A percentile compares a stretch with the other conserved stretches of the same genome.
phyloP scores from a whole-genome alignment of 306 rosid genomes.

The Sicyos edulis region DNA sequence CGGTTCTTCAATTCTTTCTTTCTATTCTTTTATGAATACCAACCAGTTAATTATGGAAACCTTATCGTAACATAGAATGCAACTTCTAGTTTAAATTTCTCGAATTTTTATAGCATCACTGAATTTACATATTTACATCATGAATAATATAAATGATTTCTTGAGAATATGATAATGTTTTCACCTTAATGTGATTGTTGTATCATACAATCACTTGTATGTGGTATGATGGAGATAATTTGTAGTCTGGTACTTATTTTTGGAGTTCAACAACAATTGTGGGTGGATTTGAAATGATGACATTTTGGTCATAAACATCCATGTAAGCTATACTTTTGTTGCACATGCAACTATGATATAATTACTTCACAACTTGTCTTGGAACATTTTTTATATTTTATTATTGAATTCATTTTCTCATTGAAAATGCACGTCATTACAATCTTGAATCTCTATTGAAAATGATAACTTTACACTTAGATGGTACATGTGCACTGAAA shows the following conservation, averaged over 20 bases:
- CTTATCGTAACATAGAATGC: not conserved
- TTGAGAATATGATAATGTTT: not conserved
- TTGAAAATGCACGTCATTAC: no score
- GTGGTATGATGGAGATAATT: not conserved
- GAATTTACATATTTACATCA: no score
- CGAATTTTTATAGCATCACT: no score
- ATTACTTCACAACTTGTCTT: not conserved
- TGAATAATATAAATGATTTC: not conserved
- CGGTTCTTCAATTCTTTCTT: no score
- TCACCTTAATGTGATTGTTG: not conserved
- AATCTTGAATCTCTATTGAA: slow-evolving; percentile 55
- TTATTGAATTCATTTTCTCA: not conserved
- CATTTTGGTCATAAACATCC: no score
- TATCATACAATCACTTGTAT: no score
- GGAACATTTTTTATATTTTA: not conserved
- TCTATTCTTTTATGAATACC: not conserved
- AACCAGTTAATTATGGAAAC: not conserved
- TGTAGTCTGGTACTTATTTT: no score
- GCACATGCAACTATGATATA: not conserved
- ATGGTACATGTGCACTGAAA: slow-evolving; percentile 49
- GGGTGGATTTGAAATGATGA: no score
- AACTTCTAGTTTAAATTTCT: no score
- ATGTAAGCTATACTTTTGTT: no score
- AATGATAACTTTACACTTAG: slow-evolving; percentile 73
- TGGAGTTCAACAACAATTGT: no score